These are phyloP conservation scores for Grosmannia serpens DNA, from an alignment of 2,329 filamentous ascomycete species.

Conservation along the genomic window DNA sequence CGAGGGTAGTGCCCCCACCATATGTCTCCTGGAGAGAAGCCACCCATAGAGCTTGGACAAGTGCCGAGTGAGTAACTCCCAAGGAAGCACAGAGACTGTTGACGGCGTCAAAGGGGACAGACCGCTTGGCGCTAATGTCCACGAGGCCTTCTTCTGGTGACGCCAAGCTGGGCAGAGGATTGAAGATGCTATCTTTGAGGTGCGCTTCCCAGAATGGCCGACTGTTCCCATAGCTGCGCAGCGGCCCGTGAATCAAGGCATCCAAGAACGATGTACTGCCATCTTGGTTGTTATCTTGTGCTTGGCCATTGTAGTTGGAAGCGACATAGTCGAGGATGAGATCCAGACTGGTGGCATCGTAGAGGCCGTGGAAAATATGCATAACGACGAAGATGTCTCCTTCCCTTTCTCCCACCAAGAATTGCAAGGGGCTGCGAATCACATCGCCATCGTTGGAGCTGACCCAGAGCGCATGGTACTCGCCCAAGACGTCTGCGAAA, in stretches of 20 bases:
- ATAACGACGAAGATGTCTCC: constrained; percentile 37
- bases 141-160: background rate
- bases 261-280: constrained; percentile 50
- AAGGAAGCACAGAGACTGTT: constrained; percentile 43
- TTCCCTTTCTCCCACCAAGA: constrained; percentile 25
- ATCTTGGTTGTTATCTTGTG: constrained; percentile 7
- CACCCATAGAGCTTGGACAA: constrained; percentile 67
- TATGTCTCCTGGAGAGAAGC: constrained; percentile 45
- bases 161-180: constrained; percentile 11
- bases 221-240: constrained; percentile 32
- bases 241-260: constrained; percentile 56
- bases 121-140: constrained; percentile 15
- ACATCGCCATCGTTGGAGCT: constrained; percentile 36
- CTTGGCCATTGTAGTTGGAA: constrained; percentile 32
- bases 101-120: constrained; percentile 30
- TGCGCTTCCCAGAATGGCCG: constrained; percentile 57
- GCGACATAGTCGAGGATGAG: constrained; percentile 52
- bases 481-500: constrained; percentile 21
- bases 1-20: constrained; percentile 42
- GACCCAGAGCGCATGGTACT: constrained; percentile 40
- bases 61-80: constrained; percentile 65
- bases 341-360: constrained; percentile 71
- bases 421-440: constrained; percentile 35
- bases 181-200: constrained; percentile 26
- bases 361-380: constrained; percentile 74